Conservation (phyloP, 2,329 filamentous ascomycete genomes). For the Aurifilum marmelostoma region DNA sequence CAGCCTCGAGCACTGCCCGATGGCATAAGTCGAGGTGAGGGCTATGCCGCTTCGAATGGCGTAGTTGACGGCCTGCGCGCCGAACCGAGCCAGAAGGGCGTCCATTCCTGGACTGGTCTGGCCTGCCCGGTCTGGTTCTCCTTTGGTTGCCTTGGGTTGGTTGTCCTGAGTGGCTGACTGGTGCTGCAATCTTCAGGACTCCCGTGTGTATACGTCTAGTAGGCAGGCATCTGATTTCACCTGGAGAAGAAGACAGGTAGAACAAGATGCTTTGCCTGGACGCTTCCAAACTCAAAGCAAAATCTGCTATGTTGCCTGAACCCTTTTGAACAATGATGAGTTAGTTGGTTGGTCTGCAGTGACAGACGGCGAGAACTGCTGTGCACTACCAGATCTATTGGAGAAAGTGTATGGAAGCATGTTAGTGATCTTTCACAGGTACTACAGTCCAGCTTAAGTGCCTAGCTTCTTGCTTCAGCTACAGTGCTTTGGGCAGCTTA, state of each 20-base stretch:
- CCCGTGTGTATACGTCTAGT: neutral
- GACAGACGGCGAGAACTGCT: neutral
- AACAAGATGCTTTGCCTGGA: neutral
- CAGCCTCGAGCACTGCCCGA: slow-evolving; percentile 77
- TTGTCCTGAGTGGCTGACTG: neutral
- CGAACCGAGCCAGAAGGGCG: slow-evolving; percentile 56
- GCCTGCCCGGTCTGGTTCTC: neutral
- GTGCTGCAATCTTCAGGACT: neutral
- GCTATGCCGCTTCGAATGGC: slow-evolving; percentile 86
- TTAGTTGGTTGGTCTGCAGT: neutral
- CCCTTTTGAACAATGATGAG: neutral
- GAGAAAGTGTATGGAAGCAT: neutral
- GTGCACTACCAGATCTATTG: neutral
- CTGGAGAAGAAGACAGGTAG: neutral
- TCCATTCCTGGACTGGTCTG: slow-evolving; percentile 63
- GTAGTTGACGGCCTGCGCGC: slow-evolving; percentile 83
- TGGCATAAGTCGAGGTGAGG: slow-evolving; percentile 82
- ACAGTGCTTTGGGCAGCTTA: neutral
- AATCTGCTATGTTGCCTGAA: neutral
- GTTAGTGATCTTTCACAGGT: neutral
- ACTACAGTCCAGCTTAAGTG: neutral
- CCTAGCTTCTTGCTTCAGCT: neutral
- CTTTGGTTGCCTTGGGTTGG: neutral
- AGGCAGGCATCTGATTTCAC: neutral
- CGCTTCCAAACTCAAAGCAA: neutral